Base-by-base conservation (phyloP, 2,329 filamentous ascomycete genomes). In the Thelonectria discophora region DNA sequence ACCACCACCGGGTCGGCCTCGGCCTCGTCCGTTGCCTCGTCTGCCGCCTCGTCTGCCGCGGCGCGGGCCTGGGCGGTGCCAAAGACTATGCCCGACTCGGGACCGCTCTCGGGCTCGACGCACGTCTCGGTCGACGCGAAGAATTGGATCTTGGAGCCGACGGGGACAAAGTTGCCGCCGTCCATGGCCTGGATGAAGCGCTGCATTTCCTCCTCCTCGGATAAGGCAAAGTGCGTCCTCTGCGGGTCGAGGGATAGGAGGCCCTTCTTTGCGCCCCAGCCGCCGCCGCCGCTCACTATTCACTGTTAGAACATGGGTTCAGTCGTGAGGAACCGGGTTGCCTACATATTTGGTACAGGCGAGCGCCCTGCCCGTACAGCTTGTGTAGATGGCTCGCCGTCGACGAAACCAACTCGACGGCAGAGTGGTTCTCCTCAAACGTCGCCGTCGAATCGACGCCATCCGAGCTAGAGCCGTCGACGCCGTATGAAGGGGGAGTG, bases 221-320 rank as follows among this genome's bases (percentile, higher is more conserved):
- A 73, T 0, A 74, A 53, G 8, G 80, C 73, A 17, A 79, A 78
- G 68, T 86, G 85, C 18, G 75, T 80, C 15, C 80, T 83, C 65
- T 92, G 84, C 3, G 92, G 91, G 71, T 95, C 92, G 4, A 96
- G 81, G 6, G 92, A 92, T 3, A 96, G 79, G 0, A 96, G 79
- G 0, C 92, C 92, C 69, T 90, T 88, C 74, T 94, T 95, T 58
- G 85, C 81, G 15, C 92, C 92, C 92, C 92, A 96, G 18, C 92
- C 92, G 43, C 92, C 92, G 47, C 92, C 92, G 5, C 92, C 92
- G 70, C 91, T 93, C 65, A 94, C 86, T 83, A 45, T 39, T 39
- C 8, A 13, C 3, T 20, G 37, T 76, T 59, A 76, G 68, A 17
- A 37, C 3, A 18, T 48, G 12, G 32, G 12, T 1, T 30, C 12